Evolutionary conservation across 257 asterid genomes (phyloP).

Genomic region (Phtheirospermum japonicum): DNA sequence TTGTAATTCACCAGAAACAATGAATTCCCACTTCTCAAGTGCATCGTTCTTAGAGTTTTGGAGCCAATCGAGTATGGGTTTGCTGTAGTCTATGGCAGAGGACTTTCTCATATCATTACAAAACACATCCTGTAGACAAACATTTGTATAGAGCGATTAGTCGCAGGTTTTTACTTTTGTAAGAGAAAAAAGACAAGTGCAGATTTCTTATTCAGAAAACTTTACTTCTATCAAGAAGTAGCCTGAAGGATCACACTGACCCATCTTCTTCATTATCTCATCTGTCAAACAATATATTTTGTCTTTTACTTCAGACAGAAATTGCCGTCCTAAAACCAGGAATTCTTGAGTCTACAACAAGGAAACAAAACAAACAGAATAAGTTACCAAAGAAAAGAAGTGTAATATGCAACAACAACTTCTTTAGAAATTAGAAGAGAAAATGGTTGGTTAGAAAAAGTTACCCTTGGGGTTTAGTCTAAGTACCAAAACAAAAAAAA

Average conservation of each 20-base stretch:
- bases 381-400: not conserved
- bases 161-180: not conserved
- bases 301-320: constrained; percentile 79
- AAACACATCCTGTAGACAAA: constrained; percentile 59
- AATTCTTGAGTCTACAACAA: constrained; percentile 75
- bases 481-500: not conserved
- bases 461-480: not conserved
- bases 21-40: constrained; percentile 78
- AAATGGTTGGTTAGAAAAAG: not conserved
- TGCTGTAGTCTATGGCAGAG: constrained; percentile 65
- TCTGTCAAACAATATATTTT: constrained; percentile 77
- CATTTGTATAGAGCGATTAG: constrained; percentile 20
- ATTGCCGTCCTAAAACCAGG: constrained; percentile 77
- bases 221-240: constrained; percentile 84
- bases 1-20: constrained; percentile 62
- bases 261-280: constrained; percentile 71
- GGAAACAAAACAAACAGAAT: constrained; percentile 10
- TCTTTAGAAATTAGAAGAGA: not conserved
- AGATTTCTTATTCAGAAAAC: constrained; percentile 14
- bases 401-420: not conserved
- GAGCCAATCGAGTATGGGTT: constrained; percentile 80
- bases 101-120: constrained; percentile 69
- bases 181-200: constrained; percentile 1
- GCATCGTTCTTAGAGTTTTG: constrained; percentile 63
- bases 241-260: constrained; percentile 70